Percentiles rank a stretch among this genome's conserved stretches.
These are phyloP conservation scores for Scolecobasidium constrictum DNA, from an alignment of 2,329 filamentous ascomycete genomes.

Conservation along the genomic window DNA sequence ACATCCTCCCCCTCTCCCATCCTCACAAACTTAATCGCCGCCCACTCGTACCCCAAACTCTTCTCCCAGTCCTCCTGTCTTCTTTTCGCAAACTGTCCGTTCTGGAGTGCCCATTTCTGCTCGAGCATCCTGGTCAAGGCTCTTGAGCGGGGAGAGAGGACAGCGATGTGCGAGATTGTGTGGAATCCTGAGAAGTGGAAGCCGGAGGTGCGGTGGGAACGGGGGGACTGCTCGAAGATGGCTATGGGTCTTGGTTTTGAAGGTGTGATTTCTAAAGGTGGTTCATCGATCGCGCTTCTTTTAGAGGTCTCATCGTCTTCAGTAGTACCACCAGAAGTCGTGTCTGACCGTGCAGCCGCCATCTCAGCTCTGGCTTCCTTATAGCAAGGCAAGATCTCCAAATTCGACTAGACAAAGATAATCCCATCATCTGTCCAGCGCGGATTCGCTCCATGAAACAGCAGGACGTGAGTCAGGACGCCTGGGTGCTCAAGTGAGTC, in stretches of 20 bases:
- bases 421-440: constrained; percentile 17
- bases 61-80: constrained; percentile 15
- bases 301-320: not conserved
- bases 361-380: constrained; percentile 3
- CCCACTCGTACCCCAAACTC: constrained; percentile 18
- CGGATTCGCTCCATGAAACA: constrained; percentile 19
- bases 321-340: not conserved
- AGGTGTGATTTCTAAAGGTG: not conserved
- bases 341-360: not conserved
- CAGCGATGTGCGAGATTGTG: constrained; percentile 14
- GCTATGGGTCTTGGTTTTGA: constrained; percentile 12
- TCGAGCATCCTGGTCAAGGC: constrained; percentile 18
- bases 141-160: constrained; percentile 15
- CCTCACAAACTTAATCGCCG: constrained; percentile 20
- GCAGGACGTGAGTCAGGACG: constrained; percentile 15
- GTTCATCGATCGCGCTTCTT: not conserved
- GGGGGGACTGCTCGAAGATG: constrained; percentile 16
- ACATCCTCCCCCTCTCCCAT: constrained; percentile 15
- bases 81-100: constrained; percentile 13
- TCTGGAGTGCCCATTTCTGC: constrained; percentile 17
- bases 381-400: constrained; percentile 16
- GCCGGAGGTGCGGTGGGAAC: not conserved
- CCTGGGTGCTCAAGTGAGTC: constrained; percentile 14
- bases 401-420: constrained; percentile 20
- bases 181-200: constrained; percentile 18